Base-by-base conservation (phyloP, 2,329 filamentous ascomycete genomes). In the Trematosphaeria pertusa region DNA sequence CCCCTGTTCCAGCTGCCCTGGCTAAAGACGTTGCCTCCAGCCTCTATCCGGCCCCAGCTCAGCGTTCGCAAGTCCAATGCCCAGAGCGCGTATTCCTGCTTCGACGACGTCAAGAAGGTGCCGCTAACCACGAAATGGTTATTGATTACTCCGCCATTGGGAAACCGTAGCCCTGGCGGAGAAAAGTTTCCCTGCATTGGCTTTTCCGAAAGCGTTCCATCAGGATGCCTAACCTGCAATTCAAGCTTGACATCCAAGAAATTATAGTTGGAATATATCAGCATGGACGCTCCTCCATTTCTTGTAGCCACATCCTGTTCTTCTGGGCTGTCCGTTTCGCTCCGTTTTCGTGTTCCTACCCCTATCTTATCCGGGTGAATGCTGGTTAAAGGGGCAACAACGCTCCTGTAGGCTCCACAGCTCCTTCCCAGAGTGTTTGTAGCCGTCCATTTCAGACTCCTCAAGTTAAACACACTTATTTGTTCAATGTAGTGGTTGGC, bases 401-500 rank as follows among this genome's bases (percentile, higher is more conserved):
- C 94, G 68, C 92, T 97, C 55, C 94, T 86, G 71, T 99, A 99
- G 1, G 94, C 94, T 53, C 94, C 94, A 68, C 94, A 99, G 64
- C 91, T 96, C 72, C 93, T 90, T 39, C 91, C 92, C 35, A 97
- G 79, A 1, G 87, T 80, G 54, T 90, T 89, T 1, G 91, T 97
- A 14, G 89, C 90, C 1, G 91, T 96, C 94, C 94, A 99, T 73
- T 94, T 96, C 49, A 97, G 76, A 69, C 91, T 97, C 37, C 94
- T 85, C 19, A 99, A 78, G 64, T 99, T 99, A 78, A 99, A 99
- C 2, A 99, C 91, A 68, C 91, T 97, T 55, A 99, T 95, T 73
- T 99, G 91, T 72, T 99, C 93, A 58, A 99, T 99, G 67, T 99
- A 99, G 70, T 96, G 92, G 70, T 99, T 99, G n/a, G 88, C 87